Conservation (phyloP, 345 rosid genomes). For the Geranium brycei region DNA sequence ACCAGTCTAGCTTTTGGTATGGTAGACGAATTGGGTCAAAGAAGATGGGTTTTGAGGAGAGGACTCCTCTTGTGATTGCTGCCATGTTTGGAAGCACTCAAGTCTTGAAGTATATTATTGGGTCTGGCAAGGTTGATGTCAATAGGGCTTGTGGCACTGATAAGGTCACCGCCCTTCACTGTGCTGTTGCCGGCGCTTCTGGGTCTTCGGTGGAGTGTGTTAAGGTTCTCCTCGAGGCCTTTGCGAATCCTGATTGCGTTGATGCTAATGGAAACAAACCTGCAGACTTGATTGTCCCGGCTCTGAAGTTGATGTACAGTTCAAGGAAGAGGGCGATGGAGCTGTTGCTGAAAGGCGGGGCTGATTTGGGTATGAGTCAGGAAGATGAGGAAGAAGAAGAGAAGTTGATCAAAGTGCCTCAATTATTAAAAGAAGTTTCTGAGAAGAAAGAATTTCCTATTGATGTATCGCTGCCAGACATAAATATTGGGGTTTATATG, state of each 20-base stretch:
- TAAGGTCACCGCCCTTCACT: slow-evolving; percentile 83
- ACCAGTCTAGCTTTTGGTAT: slow-evolving; percentile 58
- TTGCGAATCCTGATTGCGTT: slow-evolving; percentile 39
- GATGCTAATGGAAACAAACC: slow-evolving; percentile 69
- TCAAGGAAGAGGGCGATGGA: slow-evolving; percentile 46
- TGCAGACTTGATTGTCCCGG: slow-evolving; percentile 32
- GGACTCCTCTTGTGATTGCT: slow-evolving; percentile 81
- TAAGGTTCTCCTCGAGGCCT: slow-evolving; percentile 55
- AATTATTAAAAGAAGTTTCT: not conserved
- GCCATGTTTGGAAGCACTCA: slow-evolving; percentile 60
- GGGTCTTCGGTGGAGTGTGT: slow-evolving; percentile 37
- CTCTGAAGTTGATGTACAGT: slow-evolving; percentile 22
- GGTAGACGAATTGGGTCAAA: slow-evolving; percentile 57
- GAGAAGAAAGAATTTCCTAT: slow-evolving; percentile 76
- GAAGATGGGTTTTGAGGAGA: slow-evolving; percentile 76
- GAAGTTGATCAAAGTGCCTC: slow-evolving; percentile 8
- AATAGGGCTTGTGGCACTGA: slow-evolving; percentile 58
- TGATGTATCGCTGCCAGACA: slow-evolving; percentile 79
- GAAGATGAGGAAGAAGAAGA: slow-evolving; percentile 21
- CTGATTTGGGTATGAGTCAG: slow-evolving; percentile 10
- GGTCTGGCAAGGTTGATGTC: slow-evolving; percentile 36
- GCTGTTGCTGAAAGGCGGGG: slow-evolving; percentile 36
- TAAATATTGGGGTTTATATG: slow-evolving; percentile 70
- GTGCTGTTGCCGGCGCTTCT: slow-evolving; percentile 73
- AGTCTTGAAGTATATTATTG: slow-evolving; percentile 47